Conservation (phyloP, 164 flowering plant species). For the Saururus chinensis region DNA sequence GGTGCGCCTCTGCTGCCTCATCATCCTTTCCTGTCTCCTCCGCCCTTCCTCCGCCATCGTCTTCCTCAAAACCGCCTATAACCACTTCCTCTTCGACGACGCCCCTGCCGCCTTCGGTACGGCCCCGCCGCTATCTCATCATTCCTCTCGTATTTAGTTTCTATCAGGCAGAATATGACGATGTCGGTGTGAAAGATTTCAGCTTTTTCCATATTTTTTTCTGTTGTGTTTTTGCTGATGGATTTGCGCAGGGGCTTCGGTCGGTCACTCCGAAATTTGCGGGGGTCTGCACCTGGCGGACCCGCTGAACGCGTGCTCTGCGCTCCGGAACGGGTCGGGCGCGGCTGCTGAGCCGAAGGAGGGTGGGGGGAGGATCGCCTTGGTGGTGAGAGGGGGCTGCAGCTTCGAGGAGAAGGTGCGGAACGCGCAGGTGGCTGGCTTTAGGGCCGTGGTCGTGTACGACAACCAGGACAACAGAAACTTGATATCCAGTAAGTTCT, state of each 20-base stretch:
- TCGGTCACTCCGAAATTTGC: slow-evolving; percentile 30
- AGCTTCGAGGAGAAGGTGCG: slow-evolving; percentile 40
- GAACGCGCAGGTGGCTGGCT: slow-evolving; percentile 45
- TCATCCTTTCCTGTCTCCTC: slow-evolving; percentile 4
- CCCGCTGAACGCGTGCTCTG: slow-evolving; percentile 43
- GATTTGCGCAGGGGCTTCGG: slow-evolving; percentile 22
- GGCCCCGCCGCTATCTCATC: slow-evolving; percentile 2
- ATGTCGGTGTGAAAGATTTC: not conserved
- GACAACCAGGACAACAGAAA: slow-evolving; percentile 23
- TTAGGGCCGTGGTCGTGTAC: slow-evolving; percentile 38
- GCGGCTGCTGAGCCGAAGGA: not conserved
- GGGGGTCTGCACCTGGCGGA: slow-evolving; percentile 42
- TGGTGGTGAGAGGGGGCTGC: slow-evolving; percentile 49
- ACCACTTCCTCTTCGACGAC: slow-evolving; percentile 24
- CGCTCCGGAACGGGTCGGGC: slow-evolving; percentile 14
- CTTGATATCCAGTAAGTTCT: slow-evolving; percentile 40
- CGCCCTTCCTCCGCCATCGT: slow-evolving; percentile 20
- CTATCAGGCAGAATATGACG: too few relatives aligned
- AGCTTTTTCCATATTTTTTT: not conserved
- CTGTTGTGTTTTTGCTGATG: not conserved
- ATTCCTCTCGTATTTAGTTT: not conserved
- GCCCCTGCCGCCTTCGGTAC: slow-evolving; percentile 44
- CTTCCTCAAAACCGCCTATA: slow-evolving; percentile 18
- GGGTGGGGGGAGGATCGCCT: slow-evolving; percentile 16
- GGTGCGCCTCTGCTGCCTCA: not conserved